Base-by-base conservation (phyloP, 495 filamentous ascomycete species). In the Trichoderma reesei region DNA sequence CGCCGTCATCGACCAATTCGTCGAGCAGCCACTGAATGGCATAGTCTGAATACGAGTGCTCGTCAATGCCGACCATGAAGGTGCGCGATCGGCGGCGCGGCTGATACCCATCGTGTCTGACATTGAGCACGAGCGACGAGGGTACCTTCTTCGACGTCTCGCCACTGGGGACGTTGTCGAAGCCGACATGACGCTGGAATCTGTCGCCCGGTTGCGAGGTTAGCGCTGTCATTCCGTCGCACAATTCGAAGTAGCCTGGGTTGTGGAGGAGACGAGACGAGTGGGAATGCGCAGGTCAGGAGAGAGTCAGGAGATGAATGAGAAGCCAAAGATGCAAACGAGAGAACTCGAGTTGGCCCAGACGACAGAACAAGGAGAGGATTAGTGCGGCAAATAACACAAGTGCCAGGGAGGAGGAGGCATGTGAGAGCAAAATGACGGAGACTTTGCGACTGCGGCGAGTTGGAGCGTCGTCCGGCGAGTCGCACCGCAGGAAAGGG, bases 21-120 rank as follows among this genome's bases (percentile, higher is more conserved):
- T 95, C 91, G 36, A 98, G 83, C 59, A 97, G 82, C 91, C 92
- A 98, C 72, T 95, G 86, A 13, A 98, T 80, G 9, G 94, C 94
- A 77, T 91, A 95, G 60, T 97, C 92, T 20, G 93, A 96, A 75
- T 98, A 98, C 64, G 90, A 86, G 69, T 98, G 94, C 71, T 95
- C 88, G 73, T 98, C 94, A 38, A 91, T 91, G 1, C 94, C 94
- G 62, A 92, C 93, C 68, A 98, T 84, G 72, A 97, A 97, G 2
- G 92, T 97, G 46, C 93, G 85, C 10, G 91, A 95, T 41, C 91
- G 83, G 48, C 90, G 85, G 62, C 86, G 89, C 67, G 86, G 88
- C 67, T 90, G 87, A 73, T 97, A 96, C 65, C 93, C 90, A 65
- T 88, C 89, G 74, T 98, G 94, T 72, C 92, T 90, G 64, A 86